Base-by-base conservation (phyloP, 345 rosid genomes). In the Lenwebbia sp. region DNA sequence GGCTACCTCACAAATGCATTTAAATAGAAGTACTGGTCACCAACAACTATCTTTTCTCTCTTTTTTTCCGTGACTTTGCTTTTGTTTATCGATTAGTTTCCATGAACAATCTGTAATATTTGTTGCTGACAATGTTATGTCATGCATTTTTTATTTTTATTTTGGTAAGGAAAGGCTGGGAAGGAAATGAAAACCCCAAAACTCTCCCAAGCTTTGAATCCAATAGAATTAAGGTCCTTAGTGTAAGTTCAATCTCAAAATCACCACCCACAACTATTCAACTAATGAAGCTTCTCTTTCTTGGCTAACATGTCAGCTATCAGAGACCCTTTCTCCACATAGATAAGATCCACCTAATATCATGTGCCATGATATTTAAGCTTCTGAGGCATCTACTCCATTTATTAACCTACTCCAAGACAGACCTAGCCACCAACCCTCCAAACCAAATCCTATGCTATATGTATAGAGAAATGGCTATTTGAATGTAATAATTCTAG, bases 1-100 rank as follows among this genome's bases (percentile, higher is more conserved):
- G 91, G 86, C 9, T 86, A 88, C 62, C 85, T 88, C 40, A 70
- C 88, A 81, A 83, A 37, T 28, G 81, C 54, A 47, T 47, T 82
- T 19, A 49, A 33, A 47, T 49, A 53, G 44, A 51, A 70, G 47
- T 19, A 70, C 47, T 4, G 78, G 78, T 70, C 47, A 70, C 25
- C 25, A 10, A 33, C 17, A 70, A 70, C 13, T 33, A 19, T 70
- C 25, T 19, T 33, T 11, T 70, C 44, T 70, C 78, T 70, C 78
- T 70, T 10, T 54, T 21, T 9, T 37, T 33, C 13, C 5, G 25
- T 33, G 78, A 70, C 47, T 70, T 33, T 37, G 78, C 47, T 19
- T 33, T 9, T 70, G 44, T 70, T 33, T 8, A 33, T 33, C 0
- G 25, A 9, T 33, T 33, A 70, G 47, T 37, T 33, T 70, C 78